These are phyloP conservation scores for Pneumocystis murina DNA, from an alignment of 1,139 yeast species.

Conservation along the genomic window DNA sequence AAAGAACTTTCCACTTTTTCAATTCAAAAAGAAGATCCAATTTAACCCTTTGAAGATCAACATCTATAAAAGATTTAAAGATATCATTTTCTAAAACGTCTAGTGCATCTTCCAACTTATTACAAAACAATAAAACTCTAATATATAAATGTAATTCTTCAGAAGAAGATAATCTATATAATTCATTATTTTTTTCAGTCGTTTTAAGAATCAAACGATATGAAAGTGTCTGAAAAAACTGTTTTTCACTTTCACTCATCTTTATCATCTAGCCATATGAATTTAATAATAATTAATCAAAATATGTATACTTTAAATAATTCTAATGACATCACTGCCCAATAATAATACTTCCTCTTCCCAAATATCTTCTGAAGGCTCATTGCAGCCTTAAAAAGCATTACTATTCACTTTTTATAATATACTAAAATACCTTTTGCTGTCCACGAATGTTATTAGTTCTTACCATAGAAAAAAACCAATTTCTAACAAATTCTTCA, in stretches of 20 bases:
- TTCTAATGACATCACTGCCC: neutral
- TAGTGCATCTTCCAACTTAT: slow-evolving; percentile 3
- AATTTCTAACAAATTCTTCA: neutral
- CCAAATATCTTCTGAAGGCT: neutral
- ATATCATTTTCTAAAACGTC: slow-evolving; percentile 1
- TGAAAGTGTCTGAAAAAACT: neutral
- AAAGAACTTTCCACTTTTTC: neutral
- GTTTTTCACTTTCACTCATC: neutral
- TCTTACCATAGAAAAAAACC: slow-evolving; percentile 1
- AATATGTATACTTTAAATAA: neutral
- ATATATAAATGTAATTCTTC: slow-evolving; percentile 12
- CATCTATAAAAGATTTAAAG: slow-evolving; percentile 3
- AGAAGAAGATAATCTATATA: neutral
- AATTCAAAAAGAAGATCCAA: slow-evolving; percentile 6
- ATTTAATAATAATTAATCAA: neutral
- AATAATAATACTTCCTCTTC: neutral
- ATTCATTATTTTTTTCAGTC: neutral
- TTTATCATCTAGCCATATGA: neutral
- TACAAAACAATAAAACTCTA: slow-evolving; percentile 4
- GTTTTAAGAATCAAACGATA: neutral
- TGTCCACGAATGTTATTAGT: neutral
- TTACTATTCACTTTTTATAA: neutral
- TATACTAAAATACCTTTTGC: neutral
- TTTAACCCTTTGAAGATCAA: slow-evolving; percentile 4
- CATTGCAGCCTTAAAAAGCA: neutral